Evolutionary conservation across 768 basidiomycete species (phyloP), one percentile per base, ranked within the genome.

Genomic region (Mycena alexandri): DNA sequence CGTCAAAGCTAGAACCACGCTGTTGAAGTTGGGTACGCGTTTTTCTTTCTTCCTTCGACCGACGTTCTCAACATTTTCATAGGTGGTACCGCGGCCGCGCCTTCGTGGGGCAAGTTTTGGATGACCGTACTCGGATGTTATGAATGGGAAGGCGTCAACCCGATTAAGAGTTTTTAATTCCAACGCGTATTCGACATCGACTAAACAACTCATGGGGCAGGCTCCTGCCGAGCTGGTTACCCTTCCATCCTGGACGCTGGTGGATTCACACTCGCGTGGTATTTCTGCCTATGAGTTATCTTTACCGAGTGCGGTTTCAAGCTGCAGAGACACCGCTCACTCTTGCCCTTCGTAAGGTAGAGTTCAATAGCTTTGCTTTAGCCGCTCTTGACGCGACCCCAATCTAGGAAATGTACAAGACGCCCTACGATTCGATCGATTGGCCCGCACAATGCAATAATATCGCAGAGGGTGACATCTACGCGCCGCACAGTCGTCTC

Each of bases 31-130:
- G 61, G 97, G 95, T 89, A 73, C 43, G 79, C 70, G 44, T 43
- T 14, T 19, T 22, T 22, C 5, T 34, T 36, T 48, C 36, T 34
- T 22, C n/a, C n/a, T 25, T n/a, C 9, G 5, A 11, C 14, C 34
- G 5, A 63, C 17, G 9, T 46, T 58, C 43, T 61, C 34, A 12
- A 29, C n/a, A 17, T 38, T 34, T 46, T 42, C 21, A 11, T n/a
- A 91, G 92, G 94, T 19, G 93, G 94, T 13, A 92, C 93, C 6
- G 84, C 86, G 6, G 89, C 87, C 29, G 85, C 87, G 25, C 94
- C 94, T 4, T 85, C 93, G 0, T 99, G 97, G 97, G 98, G 95
- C 12, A 98, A 98, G 77, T 95, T 95, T 75, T 99, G 97, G 96
- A 81, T 99, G 44, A 89, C 94, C 0, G 79, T 97, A 29, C 83